Evolutionary conservation across 805 yeast genomes (phyloP).

Genomic region (Candida insectorum): DNA sequence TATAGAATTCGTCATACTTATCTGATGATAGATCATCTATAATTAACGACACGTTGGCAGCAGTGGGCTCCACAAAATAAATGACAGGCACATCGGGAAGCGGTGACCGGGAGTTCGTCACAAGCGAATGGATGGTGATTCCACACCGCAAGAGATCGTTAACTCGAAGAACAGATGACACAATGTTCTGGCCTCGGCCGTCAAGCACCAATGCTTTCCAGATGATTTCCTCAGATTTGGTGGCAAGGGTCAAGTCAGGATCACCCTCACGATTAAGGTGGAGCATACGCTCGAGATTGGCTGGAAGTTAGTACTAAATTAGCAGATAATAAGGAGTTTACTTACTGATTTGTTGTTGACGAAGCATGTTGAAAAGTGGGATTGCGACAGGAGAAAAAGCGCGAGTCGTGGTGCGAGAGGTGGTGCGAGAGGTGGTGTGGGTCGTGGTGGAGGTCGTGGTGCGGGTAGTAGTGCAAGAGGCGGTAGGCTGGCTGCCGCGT

Average conservation of each 20-base stretch:
- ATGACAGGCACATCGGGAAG: constrained; percentile 93
- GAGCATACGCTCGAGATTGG: constrained; percentile 72
- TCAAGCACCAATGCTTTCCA: constrained; percentile 95
- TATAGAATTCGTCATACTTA: constrained; percentile 72
- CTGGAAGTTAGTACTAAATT: constrained; percentile 4
- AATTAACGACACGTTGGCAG: constrained; percentile 66
- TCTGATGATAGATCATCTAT: constrained; percentile 71
- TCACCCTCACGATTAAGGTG: constrained; percentile 67
- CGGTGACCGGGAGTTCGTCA: constrained; percentile 70
- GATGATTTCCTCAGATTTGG: constrained; percentile 61
- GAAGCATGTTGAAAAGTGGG: too few relatives aligned
- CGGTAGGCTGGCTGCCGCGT: neutral
- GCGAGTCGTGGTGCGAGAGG: neutral
- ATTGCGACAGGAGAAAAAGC: neutral
- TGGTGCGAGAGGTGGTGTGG: neutral
- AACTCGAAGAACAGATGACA: constrained; percentile 89
- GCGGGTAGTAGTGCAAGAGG: neutral
- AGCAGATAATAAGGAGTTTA: neutral
- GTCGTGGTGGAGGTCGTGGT: neutral
- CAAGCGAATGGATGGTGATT: constrained; percentile 81
- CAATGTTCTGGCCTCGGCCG: constrained; percentile 71
- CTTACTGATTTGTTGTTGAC: constrained; percentile 10
- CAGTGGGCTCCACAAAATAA: constrained; percentile 86
- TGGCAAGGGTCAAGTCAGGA: constrained; percentile 51
- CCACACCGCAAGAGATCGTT: constrained; percentile 89